Conservation (phyloP, 2,329 filamentous ascomycete species). For the Rhinocladiella similis region DNA sequence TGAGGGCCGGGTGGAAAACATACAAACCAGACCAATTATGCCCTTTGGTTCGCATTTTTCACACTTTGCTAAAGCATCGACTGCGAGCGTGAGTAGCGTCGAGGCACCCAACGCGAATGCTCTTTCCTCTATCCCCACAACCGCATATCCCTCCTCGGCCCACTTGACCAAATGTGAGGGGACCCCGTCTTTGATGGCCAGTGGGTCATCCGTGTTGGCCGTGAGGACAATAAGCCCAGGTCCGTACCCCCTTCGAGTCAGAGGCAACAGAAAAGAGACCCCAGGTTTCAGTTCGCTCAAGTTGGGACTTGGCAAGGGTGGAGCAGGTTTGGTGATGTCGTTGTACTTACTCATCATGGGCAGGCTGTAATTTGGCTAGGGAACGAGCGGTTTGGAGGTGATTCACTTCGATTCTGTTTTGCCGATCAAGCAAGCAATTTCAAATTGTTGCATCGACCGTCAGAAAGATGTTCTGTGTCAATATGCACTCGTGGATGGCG, state of each 20-base stretch:
- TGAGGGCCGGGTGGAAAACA: constrained; percentile 2
- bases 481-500: too few species aligned
- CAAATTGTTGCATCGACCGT: too few species aligned
- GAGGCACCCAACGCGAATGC: background rate
- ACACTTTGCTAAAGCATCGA: constrained; percentile 23
- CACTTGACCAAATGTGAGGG: constrained; percentile 64
- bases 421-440: too few species aligned
- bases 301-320: background rate
- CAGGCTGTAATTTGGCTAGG: too few species aligned
- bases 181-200: constrained; percentile 39
- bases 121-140: constrained; percentile 51
- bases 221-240: constrained; percentile 4
- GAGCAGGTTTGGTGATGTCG: constrained; percentile 1
- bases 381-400: too few species aligned
- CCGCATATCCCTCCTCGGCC: constrained; percentile 68
- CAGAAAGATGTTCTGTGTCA: too few species aligned
- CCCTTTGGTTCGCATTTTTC: constrained; percentile 29
- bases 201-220: constrained; percentile 23
- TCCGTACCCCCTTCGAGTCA: constrained; percentile 1
- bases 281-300: background rate
- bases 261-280: background rate
- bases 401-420: too few species aligned
- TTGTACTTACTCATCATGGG: background rate
- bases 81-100: constrained; percentile 25
- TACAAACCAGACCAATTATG: constrained; percentile 33